Conservation (phyloP, 192 early-diverging fungal species). For the Geranomyces michiganensis region DNA sequence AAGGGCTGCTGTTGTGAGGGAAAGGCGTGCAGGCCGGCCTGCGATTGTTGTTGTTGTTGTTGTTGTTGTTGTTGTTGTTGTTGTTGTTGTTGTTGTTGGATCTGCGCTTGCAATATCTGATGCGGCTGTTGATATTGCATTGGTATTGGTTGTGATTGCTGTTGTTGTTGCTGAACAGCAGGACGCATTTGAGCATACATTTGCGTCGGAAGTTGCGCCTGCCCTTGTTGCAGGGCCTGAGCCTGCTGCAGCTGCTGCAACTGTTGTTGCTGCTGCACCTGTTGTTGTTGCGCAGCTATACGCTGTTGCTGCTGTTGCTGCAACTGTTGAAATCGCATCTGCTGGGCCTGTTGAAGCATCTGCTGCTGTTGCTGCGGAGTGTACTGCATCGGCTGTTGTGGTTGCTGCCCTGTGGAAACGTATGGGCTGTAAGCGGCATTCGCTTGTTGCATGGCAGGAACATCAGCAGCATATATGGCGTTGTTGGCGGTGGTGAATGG, state of each 20-base stretch:
- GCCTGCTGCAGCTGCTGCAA: conserved; percentile 3
- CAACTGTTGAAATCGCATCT: background rate
- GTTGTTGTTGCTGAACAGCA: background rate
- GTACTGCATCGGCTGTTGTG: background rate
- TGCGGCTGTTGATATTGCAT: background rate
- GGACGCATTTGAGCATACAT: background rate
- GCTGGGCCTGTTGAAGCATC: background rate
- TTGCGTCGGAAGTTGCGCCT: background rate
- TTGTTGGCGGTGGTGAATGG: too few species aligned
- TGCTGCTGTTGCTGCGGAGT: conserved; percentile 1
- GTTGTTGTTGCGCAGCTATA: background rate
- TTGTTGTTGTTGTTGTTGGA: too few species aligned
- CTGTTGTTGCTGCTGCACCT: conserved; percentile 1
- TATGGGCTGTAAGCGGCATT: too few species aligned
- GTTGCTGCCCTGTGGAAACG: background rate
- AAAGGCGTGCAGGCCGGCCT: background rate
- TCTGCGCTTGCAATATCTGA: background rate
- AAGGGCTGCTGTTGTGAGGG: background rate
- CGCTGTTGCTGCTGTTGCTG: conserved; percentile 9
- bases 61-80: too few species aligned
- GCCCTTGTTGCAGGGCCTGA: background rate
- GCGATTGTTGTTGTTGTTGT: too few species aligned
- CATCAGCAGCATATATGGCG: too few species aligned
- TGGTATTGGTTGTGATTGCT: background rate
- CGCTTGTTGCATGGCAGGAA: too few species aligned